Evolutionary conservation across 345 rosid species (phyloP).

Genomic region (Capsella bursapastoris): DNA sequence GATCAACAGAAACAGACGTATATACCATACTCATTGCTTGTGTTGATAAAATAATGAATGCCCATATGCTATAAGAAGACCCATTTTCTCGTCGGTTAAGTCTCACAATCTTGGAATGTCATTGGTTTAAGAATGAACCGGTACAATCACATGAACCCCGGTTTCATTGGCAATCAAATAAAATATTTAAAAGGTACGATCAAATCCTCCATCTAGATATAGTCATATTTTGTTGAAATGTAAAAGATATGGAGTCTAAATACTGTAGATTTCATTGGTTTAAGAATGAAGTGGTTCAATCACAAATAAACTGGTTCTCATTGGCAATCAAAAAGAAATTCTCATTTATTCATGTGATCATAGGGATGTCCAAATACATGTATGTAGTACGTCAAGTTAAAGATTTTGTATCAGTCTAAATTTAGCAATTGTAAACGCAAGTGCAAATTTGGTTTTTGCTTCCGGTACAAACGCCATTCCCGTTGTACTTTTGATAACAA

Average conservation of each 20-base stretch:
- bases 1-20: no score
- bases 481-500: constrained; percentile 26
- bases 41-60: no score
- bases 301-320: background rate
- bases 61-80: no score
- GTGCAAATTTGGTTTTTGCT: background rate
- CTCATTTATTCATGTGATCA: constrained; percentile 1
- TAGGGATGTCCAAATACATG: background rate
- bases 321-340: background rate
- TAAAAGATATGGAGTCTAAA: no score
- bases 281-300: background rate
- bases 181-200: no score
- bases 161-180: background rate
- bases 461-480: constrained; percentile 12
- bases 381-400: background rate
- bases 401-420: background rate
- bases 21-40: no score
- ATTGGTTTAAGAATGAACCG: background rate
- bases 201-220: no score
- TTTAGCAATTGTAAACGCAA: background rate
- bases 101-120: background rate
- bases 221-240: no score
- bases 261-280: background rate
- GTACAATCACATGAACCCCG: background rate
- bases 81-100: background rate